A percentile compares a stretch with the other conserved stretches of the same genome.
Evolutionary conservation across 495 filamentous ascomycete species (phyloP).

Genomic region (Pyrenopolyporus hunteri): DNA sequence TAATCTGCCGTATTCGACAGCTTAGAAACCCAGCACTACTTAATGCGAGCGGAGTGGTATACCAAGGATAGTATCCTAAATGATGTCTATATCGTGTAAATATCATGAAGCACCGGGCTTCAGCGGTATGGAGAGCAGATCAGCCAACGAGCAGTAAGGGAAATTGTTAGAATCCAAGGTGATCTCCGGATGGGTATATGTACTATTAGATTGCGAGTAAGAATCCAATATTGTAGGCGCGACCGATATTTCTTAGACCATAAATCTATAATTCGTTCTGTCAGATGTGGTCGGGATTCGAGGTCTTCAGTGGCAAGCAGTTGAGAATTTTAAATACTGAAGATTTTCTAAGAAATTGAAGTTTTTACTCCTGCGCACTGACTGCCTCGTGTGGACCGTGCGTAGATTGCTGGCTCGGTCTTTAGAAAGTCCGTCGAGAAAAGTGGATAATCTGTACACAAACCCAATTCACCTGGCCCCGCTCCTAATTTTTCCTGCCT

Average conservation of each 20-base stretch:
- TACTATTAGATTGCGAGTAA: no score
- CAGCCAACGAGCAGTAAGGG: no score
- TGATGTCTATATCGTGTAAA: not conserved
- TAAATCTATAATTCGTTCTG: not conserved
- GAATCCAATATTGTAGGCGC: no score
- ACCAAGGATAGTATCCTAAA: not conserved
- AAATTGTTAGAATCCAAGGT: no score
- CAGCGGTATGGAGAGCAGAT: not conserved
- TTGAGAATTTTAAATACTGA: not conserved
- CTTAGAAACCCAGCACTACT: not conserved
- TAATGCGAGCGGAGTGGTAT: not conserved
- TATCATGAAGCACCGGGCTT: not conserved
- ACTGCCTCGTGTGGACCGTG: slow-evolving; percentile 22
- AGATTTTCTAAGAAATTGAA: no score
- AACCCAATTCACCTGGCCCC: slow-evolving; percentile 5
- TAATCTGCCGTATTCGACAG: not conserved
- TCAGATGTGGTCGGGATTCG: not conserved
- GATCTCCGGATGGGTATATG: no score
- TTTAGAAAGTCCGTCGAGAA: slow-evolving; percentile 21
- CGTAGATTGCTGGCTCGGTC: not conserved
- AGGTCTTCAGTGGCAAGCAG: not conserved
- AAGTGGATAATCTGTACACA: slow-evolving; percentile 5
- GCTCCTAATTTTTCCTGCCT: slow-evolving; percentile 6
- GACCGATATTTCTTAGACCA: no score
- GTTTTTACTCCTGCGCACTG: no score